These are phyloP conservation scores for Candida labiduridarum DNA, from an alignment of 1,139 yeast species.

Conservation along the genomic window DNA sequence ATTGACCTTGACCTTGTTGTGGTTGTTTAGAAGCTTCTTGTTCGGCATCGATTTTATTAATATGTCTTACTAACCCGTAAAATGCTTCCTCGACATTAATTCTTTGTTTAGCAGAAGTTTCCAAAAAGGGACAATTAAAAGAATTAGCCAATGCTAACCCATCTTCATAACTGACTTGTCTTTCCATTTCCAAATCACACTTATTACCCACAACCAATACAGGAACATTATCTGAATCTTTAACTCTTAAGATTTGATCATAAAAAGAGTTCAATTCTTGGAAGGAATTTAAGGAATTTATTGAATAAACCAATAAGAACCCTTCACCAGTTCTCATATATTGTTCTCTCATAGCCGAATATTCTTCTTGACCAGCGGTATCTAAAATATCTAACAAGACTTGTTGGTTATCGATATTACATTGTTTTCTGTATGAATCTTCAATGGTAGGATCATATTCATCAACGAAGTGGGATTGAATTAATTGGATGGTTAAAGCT, in stretches of 20 bases:
- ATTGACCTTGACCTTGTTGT: not conserved
- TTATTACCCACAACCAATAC: constrained; percentile 77
- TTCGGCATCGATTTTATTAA: constrained; percentile 21
- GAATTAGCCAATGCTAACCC: constrained; percentile 77
- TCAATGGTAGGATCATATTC: constrained; percentile 98
- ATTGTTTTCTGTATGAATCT: constrained; percentile 64
- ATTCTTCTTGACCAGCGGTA: constrained; percentile 98
- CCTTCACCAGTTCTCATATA: constrained; percentile 95
- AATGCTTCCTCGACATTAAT: constrained; percentile 94
- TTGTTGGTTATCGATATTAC: constrained; percentile 53
- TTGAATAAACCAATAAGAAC: constrained; percentile 79
- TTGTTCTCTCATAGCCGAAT: constrained; percentile 93
- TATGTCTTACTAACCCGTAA: constrained; percentile 68
- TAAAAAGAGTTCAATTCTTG: constrained; percentile 78
- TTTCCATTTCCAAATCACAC: constrained; percentile 59
- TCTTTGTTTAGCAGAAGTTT: constrained; percentile 91
- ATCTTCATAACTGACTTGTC: constrained; percentile 81
- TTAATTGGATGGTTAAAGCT: constrained; percentile 87
- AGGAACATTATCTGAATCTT: constrained; percentile 75
- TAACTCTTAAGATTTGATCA: constrained; percentile 84
- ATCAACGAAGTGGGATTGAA: constrained; percentile 90
- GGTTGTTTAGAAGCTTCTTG: constrained; percentile 4
- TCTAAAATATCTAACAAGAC: constrained; percentile 76
- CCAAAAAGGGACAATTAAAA: constrained; percentile 80
- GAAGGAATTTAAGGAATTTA: constrained; percentile 76